phyloP scores from a whole-genome alignment of 306 rosid species.

The Pterocarpus santalinus region DNA sequence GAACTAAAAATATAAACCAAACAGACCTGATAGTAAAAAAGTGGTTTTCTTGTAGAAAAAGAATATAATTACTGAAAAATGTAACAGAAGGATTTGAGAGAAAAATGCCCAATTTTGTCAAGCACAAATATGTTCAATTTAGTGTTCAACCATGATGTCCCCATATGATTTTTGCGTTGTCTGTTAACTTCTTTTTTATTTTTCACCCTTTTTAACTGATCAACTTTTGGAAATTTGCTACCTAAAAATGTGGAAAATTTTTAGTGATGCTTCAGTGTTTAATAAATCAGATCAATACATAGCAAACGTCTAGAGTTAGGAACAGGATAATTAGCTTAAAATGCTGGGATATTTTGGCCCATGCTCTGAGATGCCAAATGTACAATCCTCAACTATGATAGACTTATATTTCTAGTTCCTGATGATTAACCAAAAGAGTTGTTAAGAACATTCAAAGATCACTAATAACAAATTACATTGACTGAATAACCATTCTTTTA shows the following conservation, averaged over 20 bases:
- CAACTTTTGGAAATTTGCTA: neutral
- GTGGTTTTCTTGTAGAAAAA: neutral
- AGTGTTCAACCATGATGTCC: neutral
- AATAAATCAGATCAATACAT: neutral
- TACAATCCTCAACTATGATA: too few relatives aligned
- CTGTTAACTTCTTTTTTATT: neutral
- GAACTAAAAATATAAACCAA: too few relatives aligned
- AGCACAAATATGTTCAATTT: neutral
- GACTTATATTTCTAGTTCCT: too few relatives aligned
- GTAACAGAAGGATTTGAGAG: slow-evolving; percentile 7
- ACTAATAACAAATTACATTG: too few relatives aligned
- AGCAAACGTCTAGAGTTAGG: neutral
- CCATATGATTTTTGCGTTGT: neutral
- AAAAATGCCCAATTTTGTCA: slow-evolving; percentile 8
- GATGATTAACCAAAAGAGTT: too few relatives aligned
- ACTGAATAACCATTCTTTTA: neutral
- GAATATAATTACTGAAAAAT: neutral
- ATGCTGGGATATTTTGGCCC: too few relatives aligned
- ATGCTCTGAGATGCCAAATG: too few relatives aligned
- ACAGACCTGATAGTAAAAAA: slow-evolving; percentile 12
- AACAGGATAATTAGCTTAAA: neutral
- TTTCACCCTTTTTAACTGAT: too few relatives aligned
- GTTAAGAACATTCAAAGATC: too few relatives aligned
- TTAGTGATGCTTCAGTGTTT: neutral
- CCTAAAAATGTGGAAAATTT: neutral